Evolutionary conservation across 306 rosid species (phyloP), one percentile per base, ranked within the genome.

Genomic region (Ormosia emarginata): DNA sequence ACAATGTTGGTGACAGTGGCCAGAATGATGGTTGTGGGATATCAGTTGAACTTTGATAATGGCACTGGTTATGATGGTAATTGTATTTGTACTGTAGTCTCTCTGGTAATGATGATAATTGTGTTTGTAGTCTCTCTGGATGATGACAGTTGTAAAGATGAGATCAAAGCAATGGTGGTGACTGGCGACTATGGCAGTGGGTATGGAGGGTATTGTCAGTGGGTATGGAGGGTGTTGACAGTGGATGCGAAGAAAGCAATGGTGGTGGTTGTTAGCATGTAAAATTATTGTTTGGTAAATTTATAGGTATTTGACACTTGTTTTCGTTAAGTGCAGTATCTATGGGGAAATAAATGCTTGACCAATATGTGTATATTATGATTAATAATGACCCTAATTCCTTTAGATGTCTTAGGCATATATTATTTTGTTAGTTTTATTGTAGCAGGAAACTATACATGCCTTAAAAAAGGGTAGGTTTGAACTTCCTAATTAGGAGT

Each of bases 401-500:
- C 66, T 74, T 74, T 65, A 4, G 55, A 58, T 39, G 40, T 62
- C 50, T 37, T 65, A 39, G 53, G 68, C 2, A 40, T 47, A 79
- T 80, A 34, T 24, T 71, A 70, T 62, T 82, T 9, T 75, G 77
- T 49, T 39, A 61, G 52, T 80, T 71, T 37, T 17, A 3, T 50
- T 40, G 37, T 67, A 41, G 33, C 30, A 14, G 57, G 67, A 72
- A n/a, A 63, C 37, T 72, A 24, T 46, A 67, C 55, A 29, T 37
- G 44, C 52, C 39, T 50, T 47, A 49, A 39, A 7, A 18, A 56
- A 34, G 37, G 63, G 34, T 34, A 33, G 63, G 40, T 43, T 78
- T 66, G 59, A 41, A 79, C 43, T 36, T 50, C 49, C 75, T 34
- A 17, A 71, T 34, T 65, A 39, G 39, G 62, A 43, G 39, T 50